phyloP scores from a whole-genome alignment of 345 rosid species.

The Chamaenerion angustifolium region DNA sequence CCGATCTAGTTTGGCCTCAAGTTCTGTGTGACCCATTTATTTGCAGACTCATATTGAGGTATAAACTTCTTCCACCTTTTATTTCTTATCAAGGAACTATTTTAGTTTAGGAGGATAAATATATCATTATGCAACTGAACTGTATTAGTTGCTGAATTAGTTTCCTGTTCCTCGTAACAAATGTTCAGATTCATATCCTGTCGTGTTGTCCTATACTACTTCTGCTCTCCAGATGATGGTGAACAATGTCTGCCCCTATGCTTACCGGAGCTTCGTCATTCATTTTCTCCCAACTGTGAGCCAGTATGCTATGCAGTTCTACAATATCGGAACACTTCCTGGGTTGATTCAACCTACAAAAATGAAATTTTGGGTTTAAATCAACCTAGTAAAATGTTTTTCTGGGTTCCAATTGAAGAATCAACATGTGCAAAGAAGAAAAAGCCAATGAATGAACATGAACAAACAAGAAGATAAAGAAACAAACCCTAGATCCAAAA shows the following conservation, averaged over 20 bases:
- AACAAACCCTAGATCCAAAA: too few species aligned
- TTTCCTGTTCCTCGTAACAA: neutral
- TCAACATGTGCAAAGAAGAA: too few species aligned
- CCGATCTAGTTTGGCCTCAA: constrained; percentile 89
- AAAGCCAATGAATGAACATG: too few species aligned
- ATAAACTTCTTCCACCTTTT: constrained; percentile 2
- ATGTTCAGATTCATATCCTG: constrained; percentile 79
- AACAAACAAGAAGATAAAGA: too few species aligned
- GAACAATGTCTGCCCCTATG: constrained; percentile 64
- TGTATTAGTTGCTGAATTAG: too few species aligned
- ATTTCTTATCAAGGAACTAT: too few species aligned
- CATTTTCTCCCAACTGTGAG: constrained; percentile 40
- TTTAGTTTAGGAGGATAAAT: too few species aligned
- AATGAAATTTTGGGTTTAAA: too few species aligned
- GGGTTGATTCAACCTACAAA: too few species aligned
- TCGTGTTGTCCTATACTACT: constrained; percentile 41
- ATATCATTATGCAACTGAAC: neutral
- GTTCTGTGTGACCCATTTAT: constrained; percentile 75
- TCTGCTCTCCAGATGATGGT: constrained; percentile 28
- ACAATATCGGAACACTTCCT: constrained; percentile 55
- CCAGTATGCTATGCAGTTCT: constrained; percentile 35
- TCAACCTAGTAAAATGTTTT: too few species aligned
- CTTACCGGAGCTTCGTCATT: constrained; percentile 58
- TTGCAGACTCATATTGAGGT: constrained; percentile 87
- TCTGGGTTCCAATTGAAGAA: too few species aligned